Percentiles rank a stretch among this genome's conserved stretches.
These are phyloP conservation scores for Martensiomyces pterosporus DNA, from an alignment of 192 early-diverging fungal genomes.

Conservation along the genomic window DNA sequence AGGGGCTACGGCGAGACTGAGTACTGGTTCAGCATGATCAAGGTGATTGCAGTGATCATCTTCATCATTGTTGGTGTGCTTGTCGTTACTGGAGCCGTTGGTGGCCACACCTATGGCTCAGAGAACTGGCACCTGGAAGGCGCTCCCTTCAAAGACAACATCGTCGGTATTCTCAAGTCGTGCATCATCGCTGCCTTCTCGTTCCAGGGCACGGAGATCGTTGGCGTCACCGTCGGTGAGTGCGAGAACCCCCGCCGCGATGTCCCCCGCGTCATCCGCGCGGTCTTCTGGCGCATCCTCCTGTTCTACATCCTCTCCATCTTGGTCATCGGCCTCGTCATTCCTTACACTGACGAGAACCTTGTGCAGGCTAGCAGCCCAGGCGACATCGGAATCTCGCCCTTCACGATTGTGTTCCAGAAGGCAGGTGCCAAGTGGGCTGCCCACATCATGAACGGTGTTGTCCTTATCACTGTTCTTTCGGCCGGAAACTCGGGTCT, in stretches of 20 bases:
- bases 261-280: slow-evolving; percentile 65
- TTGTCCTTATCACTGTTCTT: slow-evolving; percentile 62
- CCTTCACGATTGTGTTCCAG: slow-evolving; percentile 68
- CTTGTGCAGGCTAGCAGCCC: slow-evolving; percentile 45
- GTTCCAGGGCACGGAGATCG: slow-evolving; percentile 83
- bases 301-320: slow-evolving; percentile 77
- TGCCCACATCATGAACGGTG: slow-evolving; percentile 68
- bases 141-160: slow-evolving; percentile 61
- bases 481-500: slow-evolving; percentile 86
- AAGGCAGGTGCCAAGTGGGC: slow-evolving; percentile 58
- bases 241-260: slow-evolving; percentile 81
- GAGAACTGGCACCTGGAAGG: slow-evolving; percentile 65
- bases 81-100: slow-evolving; percentile 60
- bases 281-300: slow-evolving; percentile 82
- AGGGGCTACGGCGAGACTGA: slow-evolving; percentile 85
- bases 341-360: slow-evolving; percentile 63
- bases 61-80: slow-evolving; percentile 79
- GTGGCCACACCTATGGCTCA: slow-evolving; percentile 58
- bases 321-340: slow-evolving; percentile 75
- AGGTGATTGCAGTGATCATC: slow-evolving; percentile 73
- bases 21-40: slow-evolving; percentile 79
- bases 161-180: slow-evolving; percentile 61
- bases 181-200: slow-evolving; percentile 77
- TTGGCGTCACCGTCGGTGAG: slow-evolving; percentile 90
- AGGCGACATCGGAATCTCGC: slow-evolving; percentile 57